phyloP scores from a whole-genome alignment of 192 early-diverging fungal species.

The Kappamyces sp. region DNA sequence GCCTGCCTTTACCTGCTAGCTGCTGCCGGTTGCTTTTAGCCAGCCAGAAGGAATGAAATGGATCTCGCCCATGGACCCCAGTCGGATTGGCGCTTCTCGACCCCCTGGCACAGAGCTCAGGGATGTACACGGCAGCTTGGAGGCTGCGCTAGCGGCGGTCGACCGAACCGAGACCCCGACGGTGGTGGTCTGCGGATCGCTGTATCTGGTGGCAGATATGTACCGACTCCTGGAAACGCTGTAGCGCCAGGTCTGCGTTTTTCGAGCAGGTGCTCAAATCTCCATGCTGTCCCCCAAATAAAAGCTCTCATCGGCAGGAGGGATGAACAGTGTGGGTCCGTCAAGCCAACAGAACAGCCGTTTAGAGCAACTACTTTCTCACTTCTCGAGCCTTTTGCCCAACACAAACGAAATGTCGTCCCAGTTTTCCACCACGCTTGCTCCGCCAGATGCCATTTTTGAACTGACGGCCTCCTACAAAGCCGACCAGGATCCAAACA shows the following conservation, averaged over 20 bases:
- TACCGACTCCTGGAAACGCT: constrained; percentile 24
- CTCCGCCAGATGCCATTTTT: constrained; percentile 89
- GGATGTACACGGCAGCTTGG: constrained; percentile 34
- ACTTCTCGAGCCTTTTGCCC: too few species aligned
- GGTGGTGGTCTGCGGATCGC: constrained; percentile 75
- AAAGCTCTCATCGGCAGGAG: too few species aligned
- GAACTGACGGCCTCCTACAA: constrained; percentile 77
- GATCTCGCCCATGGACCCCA: constrained; percentile 54
- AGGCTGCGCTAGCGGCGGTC: constrained; percentile 27
- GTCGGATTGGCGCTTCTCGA: constrained; percentile 2
- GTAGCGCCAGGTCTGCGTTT: too few species aligned
- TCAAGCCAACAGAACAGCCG: too few species aligned
- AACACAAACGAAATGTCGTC: too few species aligned
- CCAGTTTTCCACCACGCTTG: constrained; percentile 25
- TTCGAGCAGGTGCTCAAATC: too few species aligned
- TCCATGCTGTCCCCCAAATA: too few species aligned
- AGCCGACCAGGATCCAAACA: constrained; percentile 68
- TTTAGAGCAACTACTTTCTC: too few species aligned
- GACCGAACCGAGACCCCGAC: constrained; percentile 31
- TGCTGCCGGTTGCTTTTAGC: constrained; percentile 68
- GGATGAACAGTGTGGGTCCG: too few species aligned
- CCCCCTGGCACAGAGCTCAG: constrained; percentile 1
- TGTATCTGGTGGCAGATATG: constrained; percentile 81
- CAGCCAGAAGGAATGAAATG: constrained; percentile 83
- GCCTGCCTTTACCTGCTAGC: constrained; percentile 67